Evolutionary conservation across 148 eudicot genomes (phyloP).

Genomic region (Vaccinium vitisidaea): DNA sequence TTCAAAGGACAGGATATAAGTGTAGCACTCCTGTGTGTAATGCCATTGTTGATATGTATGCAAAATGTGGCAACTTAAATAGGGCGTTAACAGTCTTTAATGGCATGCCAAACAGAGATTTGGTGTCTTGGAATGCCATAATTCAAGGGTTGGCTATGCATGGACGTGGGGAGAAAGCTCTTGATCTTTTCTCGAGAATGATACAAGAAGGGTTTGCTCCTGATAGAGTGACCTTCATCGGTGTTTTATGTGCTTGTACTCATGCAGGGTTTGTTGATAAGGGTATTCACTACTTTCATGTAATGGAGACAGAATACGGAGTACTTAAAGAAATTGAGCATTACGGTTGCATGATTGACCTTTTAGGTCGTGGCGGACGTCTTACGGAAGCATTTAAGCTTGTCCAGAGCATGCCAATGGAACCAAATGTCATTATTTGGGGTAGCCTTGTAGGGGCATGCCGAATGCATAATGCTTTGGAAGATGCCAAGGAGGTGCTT

Average conservation of each 20-base stretch:
- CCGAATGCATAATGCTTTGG: slow-evolving; percentile 63
- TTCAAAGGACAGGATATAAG: slow-evolving; percentile 34
- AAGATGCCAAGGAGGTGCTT: slow-evolving; percentile 56
- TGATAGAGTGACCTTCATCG: slow-evolving; percentile 74
- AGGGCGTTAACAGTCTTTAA: slow-evolving; percentile 54
- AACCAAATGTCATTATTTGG: slow-evolving; percentile 82
- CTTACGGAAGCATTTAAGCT: slow-evolving; percentile 66
- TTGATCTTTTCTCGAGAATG: slow-evolving; percentile 60
- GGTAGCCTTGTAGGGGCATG: slow-evolving; percentile 81
- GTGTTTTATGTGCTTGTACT: slow-evolving; percentile 85
- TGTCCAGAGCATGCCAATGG: slow-evolving; percentile 66
- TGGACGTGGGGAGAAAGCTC: slow-evolving; percentile 73
- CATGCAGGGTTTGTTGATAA: slow-evolving; percentile 66
- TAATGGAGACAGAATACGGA: slow-evolving; percentile 68
- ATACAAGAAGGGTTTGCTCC: slow-evolving; percentile 61
- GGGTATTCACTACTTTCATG: slow-evolving; percentile 60
- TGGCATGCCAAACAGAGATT: slow-evolving; percentile 57
- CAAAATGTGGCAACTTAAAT: slow-evolving; percentile 66
- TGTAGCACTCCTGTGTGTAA: slow-evolving; percentile 51
- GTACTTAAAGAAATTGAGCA: slow-evolving; percentile 69
- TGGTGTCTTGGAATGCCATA: slow-evolving; percentile 83
- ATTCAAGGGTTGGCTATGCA: slow-evolving; percentile 86
- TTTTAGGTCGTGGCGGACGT: slow-evolving; percentile 82
- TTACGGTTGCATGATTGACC: slow-evolving; percentile 86
- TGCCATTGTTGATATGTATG: slow-evolving; percentile 87